Conservation (phyloP, 2,329 filamentous ascomycete genomes). For the Fusarium tricinctum region DNA sequence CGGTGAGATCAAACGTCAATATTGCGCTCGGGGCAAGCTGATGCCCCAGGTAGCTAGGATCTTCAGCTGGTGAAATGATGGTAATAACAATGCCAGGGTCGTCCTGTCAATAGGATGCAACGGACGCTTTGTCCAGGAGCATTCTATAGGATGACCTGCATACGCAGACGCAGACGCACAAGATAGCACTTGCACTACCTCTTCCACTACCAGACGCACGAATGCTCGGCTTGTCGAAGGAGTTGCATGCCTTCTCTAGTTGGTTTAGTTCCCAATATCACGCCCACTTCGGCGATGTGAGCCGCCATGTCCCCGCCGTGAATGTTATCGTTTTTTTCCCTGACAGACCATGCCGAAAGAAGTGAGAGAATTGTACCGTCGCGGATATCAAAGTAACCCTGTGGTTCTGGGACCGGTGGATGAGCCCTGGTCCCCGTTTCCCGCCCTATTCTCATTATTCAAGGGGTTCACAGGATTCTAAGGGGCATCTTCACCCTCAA, state of each 20-base stretch:
- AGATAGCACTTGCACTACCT: constrained; percentile 33
- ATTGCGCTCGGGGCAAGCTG: constrained; percentile 38
- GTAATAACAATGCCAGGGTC: constrained; percentile 37
- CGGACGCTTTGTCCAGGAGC: constrained; percentile 38
- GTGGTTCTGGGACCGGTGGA: background rate
- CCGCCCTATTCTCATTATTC: constrained; percentile 25
- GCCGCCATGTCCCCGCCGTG: constrained; percentile 29
- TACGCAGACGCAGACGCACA: constrained; percentile 38
- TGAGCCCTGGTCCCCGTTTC: constrained; percentile 23
- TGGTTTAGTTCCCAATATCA: constrained; percentile 40
- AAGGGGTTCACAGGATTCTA: constrained; percentile 11
- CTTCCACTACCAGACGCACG: constrained; percentile 36
- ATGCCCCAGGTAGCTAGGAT: constrained; percentile 31
- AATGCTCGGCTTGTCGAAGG: constrained; percentile 38
- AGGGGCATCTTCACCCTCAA: constrained; percentile 42
- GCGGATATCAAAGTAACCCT: constrained; percentile 13
- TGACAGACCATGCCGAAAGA: constrained; percentile 4
- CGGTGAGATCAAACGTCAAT: constrained; percentile 37
- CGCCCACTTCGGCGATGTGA: constrained; percentile 30
- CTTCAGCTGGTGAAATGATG: constrained; percentile 44
- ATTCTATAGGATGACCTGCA: constrained; percentile 43
- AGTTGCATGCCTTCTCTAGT: constrained; percentile 38
- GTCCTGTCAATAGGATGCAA: constrained; percentile 43
- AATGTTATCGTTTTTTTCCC: constrained; percentile 19
- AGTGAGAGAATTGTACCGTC: constrained; percentile 14